Base-by-base conservation (phyloP, 2,329 filamentous ascomycete species). In the Diaporthe amygdali region DNA sequence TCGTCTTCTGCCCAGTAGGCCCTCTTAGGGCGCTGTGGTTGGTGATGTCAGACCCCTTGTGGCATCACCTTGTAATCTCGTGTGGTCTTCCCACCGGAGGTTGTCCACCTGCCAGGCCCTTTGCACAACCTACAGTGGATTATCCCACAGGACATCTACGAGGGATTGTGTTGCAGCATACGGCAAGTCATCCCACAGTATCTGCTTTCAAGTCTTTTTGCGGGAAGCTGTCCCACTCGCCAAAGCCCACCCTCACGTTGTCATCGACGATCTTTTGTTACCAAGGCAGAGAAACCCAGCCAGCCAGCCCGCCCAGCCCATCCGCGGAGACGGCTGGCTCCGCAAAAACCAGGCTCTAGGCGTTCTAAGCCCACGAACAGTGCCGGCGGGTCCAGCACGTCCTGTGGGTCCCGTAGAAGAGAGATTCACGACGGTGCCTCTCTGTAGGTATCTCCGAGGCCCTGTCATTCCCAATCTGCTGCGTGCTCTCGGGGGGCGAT, bases 391-490 rank as follows among this genome's bases (percentile, higher is more conserved):
- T 47, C 59, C 59, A 49, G 44, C n/a, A 37, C 41, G 15, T 22
- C 30, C 44, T 12, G 44, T 64, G 41, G 59, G 41, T 41, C 30
- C 59, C 12, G 32, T 14, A 44, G 41, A 34, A 47, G 41, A 34
- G 59, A 63, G 59, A 47, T 47, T 41, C 56, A 47, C 49, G 59
- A 37, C 59, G 59, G 44, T 64, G 59, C 41, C n/a, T 34, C 44
- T 32, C 22, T 44, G 52, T 64, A 64, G 59, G 59, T 49, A 64
- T 64, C 44, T 64, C 59, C 59, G 59, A 22, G 59, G 59, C 30
- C 59, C 41, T 64, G 59, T 64, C 59, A 37, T 41, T 47, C 30
- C 59, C 5, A 64, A 37, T 49, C 30, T 64, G 59, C 59, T 64
- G 59, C n/a, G n/a, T n/a, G 32, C 27, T 25, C 34, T 37, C n/a